Conservation (phyloP, 371 early-diverging fungal species). For the Polyrhizophydium stewartii region DNA sequence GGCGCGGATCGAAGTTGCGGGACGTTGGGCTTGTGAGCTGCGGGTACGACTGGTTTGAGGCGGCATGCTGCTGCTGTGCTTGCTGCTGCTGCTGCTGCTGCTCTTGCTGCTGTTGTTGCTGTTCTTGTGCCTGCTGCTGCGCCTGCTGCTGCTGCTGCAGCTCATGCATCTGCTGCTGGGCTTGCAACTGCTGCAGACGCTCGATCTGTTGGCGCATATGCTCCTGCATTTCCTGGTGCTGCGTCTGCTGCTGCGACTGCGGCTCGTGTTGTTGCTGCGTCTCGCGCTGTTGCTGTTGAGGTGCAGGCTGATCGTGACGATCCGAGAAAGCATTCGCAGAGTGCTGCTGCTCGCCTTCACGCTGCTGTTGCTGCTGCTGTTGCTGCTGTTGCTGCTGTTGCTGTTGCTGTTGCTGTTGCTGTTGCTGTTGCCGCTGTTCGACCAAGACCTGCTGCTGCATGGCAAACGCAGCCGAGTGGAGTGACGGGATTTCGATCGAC, state of each 20-base stretch:
- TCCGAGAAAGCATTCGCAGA: neutral
- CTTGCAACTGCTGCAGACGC: neutral
- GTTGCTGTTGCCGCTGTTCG: neutral
- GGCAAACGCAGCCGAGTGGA: too few relatives aligned
- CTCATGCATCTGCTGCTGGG: neutral
- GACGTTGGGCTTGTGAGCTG: neutral
- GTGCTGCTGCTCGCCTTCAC: neutral
- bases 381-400: conserved; percentile 2
- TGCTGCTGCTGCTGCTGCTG: neutral
- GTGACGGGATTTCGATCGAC: too few relatives aligned
- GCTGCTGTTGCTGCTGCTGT: conserved; percentile 3
- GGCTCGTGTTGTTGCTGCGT: neutral
- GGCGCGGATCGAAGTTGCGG: neutral
- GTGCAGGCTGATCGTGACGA: neutral
- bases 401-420: conserved; percentile 6
- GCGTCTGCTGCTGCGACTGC: neutral
- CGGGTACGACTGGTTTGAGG: neutral
- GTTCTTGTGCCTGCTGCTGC: neutral
- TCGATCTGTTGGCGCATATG: neutral
- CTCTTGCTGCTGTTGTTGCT: neutral
- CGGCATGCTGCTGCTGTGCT: neutral
- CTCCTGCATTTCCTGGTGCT: neutral
- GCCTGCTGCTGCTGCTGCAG: neutral
- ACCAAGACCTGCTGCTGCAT: too few relatives aligned
- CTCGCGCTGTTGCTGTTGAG: neutral